Percentiles rank a stretch among this genome's conserved stretches.
Conservation (phyloP, 495 filamentous ascomycete species). For the Penicillium paradoxum region DNA sequence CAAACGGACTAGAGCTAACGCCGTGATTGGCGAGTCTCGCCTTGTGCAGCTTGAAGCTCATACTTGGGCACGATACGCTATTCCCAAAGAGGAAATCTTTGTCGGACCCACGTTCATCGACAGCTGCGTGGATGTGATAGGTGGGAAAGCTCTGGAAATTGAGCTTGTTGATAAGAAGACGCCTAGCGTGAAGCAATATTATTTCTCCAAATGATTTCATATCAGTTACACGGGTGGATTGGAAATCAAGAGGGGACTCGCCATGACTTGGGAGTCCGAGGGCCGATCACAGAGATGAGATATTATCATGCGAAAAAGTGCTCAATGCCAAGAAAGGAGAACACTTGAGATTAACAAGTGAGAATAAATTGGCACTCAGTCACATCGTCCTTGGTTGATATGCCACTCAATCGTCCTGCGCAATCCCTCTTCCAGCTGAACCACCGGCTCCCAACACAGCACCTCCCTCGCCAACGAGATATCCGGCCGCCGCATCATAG, state of each 20-base stretch:
- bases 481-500: slow-evolving; percentile 5
- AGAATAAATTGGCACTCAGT: too few relatives aligned
- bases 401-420: slow-evolving; percentile 19
- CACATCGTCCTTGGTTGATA: not conserved
- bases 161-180: slow-evolving; percentile 2
- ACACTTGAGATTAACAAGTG: too few relatives aligned
- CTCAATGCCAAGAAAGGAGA: too few relatives aligned
- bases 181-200: not conserved
- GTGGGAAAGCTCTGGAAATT: not conserved
- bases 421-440: slow-evolving; percentile 15
- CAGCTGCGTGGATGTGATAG: not conserved
- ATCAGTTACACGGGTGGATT: not conserved
- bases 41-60: not conserved
- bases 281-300: not conserved
- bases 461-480: slow-evolving; percentile 10
- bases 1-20: not conserved
- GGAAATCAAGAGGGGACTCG: not conserved
- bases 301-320: not conserved
- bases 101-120: slow-evolving; percentile 22
- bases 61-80: slow-evolving; percentile 15
- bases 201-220: not conserved
- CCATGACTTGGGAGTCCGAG: not conserved
- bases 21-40: slow-evolving; percentile 7
- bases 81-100: slow-evolving; percentile 26
- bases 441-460: slow-evolving; percentile 10